phyloP scores from a whole-genome alignment of 164 flowering plant species.

The Buxus sempervirens region DNA sequence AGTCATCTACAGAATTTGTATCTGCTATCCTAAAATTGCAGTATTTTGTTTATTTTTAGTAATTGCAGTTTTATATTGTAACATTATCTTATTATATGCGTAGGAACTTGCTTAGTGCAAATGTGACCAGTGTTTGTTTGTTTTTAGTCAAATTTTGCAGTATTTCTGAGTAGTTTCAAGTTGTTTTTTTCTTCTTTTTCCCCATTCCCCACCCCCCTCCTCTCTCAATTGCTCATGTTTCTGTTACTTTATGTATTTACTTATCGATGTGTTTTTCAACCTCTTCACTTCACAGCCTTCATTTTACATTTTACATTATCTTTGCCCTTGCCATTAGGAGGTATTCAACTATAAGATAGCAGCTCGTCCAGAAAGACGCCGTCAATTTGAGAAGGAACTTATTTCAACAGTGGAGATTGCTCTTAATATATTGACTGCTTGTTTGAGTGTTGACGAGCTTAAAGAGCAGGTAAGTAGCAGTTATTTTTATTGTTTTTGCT shows the following conservation, averaged over 20 bases:
- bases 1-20: background rate
- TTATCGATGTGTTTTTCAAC: background rate
- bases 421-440: constrained; percentile 70
- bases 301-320: background rate
- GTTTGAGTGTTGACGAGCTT: constrained; percentile 63
- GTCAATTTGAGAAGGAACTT: constrained; percentile 92
- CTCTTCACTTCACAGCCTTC: background rate
- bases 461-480: constrained; percentile 71
- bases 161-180: background rate
- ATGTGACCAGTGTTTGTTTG: background rate
- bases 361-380: constrained; percentile 93
- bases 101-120: background rate
- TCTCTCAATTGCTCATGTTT: too few species aligned
- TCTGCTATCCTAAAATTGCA: background rate
- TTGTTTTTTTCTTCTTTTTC: too few species aligned
- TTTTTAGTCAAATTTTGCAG: background rate
- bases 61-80: background rate
- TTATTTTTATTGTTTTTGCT: too few species aligned
- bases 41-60: too few species aligned
- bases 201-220: too few species aligned
- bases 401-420: constrained; percentile 71
- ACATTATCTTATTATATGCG: background rate
- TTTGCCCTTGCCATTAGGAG: constrained; percentile 50
- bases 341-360: constrained; percentile 84
- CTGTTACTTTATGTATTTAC: too few species aligned